Evolutionary conservation across 352 stramenopile species (phyloP), one percentile per base, ranked within the genome.

Genomic region (Globisporangium orthogonon): DNA sequence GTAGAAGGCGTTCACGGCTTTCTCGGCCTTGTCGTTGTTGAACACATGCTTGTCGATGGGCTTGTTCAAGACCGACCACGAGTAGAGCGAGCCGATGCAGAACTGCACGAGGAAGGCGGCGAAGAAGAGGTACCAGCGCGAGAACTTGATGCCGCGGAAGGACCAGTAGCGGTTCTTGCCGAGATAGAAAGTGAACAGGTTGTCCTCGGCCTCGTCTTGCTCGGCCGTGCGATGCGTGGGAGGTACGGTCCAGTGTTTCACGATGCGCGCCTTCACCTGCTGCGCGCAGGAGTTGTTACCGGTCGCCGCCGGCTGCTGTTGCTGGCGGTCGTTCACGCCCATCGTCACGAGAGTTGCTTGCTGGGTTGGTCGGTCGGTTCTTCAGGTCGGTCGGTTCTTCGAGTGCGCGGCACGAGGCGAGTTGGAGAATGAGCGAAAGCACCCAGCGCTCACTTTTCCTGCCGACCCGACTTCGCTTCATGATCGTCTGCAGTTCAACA

Each of bases 31-130:
- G 41, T 55, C 54, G 59, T 86, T 56, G 31, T 69, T 50, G 60
- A 78, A 88, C 46, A 87, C 61, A 46, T 71, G 60, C 47, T 52
- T 53, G 56, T 89, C 76, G 41, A 91, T 85, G 43, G 77, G 76
- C 50, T 73, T 76, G 65, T 91, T 91, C 56, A 89, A 82, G 49
- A 88, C 76, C 17, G 76, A 87, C 78, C 78, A 91, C 33, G 78
- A 74, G 67, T 91, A 91, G 51, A 88, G 68, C 54, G 70, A 86
- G 15, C 80, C 80, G 57, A 85, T 79, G 69, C 78, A 89, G 60
- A 88, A 88, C 58, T 88, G 76, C 52, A 84, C 67, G 43, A 84
- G 49, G 61, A 89, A 89, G 10, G 73, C 69, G 0, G 78, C 75
- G 47, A 71, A 75, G 63, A 88, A 88, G 54, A 87, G 65, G 49